Conservation (phyloP, 257 asterid genomes). For the Ocimum tenuiflorum region DNA sequence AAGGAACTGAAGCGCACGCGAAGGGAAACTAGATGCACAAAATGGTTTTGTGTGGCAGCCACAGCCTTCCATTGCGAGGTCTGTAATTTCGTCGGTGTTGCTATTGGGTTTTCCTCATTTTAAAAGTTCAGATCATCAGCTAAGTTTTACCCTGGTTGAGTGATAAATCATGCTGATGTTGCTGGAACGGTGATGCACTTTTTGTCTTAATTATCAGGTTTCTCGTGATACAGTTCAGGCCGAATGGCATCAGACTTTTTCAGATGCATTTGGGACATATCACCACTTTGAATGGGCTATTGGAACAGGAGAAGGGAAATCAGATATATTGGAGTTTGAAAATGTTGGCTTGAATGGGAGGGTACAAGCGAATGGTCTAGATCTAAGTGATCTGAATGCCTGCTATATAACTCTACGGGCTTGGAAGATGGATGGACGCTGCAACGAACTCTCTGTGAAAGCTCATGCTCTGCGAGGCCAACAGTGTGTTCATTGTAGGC, state of each 20-base stretch:
- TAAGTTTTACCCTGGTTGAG: neutral
- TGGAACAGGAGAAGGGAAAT: slow-evolving; percentile 94
- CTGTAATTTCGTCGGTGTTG: slow-evolving; percentile 13
- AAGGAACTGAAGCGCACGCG: slow-evolving; percentile 87
- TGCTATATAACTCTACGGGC: slow-evolving; percentile 91
- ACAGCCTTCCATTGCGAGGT: slow-evolving; percentile 94
- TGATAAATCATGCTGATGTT: slow-evolving; percentile 2
- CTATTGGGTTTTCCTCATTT: slow-evolving; percentile 9
- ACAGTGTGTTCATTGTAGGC: slow-evolving; percentile 90
- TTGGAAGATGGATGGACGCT: slow-evolving; percentile 80
- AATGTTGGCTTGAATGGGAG: slow-evolving; percentile 82
- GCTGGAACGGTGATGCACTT: slow-evolving; percentile 25
- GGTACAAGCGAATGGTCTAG: slow-evolving; percentile 81
- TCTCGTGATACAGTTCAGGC: slow-evolving; percentile 78
- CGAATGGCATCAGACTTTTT: slow-evolving; percentile 84
- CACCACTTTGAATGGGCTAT: slow-evolving; percentile 96
- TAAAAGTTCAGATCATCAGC: slow-evolving; percentile 13
- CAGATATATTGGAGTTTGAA: slow-evolving; percentile 79
- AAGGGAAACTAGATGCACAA: slow-evolving; percentile 79
- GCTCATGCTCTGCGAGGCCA: slow-evolving; percentile 95
- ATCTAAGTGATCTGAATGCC: slow-evolving; percentile 70
- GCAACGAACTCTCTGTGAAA: slow-evolving; percentile 75
- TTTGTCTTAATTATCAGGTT: slow-evolving; percentile 50
- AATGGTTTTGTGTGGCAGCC: slow-evolving; percentile 94
- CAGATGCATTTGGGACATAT: slow-evolving; percentile 61